phyloP scores from a whole-genome alignment of 2,329 filamentous ascomycete genomes.

The Aspergillus sp. region DNA sequence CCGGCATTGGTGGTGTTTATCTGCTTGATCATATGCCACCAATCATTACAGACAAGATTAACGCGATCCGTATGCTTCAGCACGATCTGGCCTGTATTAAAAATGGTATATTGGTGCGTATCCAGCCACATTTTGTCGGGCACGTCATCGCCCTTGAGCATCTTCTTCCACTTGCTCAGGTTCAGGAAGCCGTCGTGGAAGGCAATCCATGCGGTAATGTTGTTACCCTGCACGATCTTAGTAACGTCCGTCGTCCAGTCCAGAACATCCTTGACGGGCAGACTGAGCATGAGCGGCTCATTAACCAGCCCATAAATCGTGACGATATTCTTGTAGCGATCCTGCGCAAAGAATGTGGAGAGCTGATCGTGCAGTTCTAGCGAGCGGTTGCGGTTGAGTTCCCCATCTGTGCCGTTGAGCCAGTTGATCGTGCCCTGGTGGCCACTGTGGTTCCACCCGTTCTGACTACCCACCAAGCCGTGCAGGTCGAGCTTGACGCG shows the following conservation, averaged over 20 bases:
- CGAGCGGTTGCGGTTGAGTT: slow-evolving; percentile 67
- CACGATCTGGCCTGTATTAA: slow-evolving; percentile 80
- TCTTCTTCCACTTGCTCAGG: slow-evolving; percentile 79
- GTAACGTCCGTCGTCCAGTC: slow-evolving; percentile 72
- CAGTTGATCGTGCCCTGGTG: slow-evolving; percentile 71
- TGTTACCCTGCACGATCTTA: slow-evolving; percentile 64
- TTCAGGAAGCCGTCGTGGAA: slow-evolving; percentile 96
- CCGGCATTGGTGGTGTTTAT: slow-evolving; percentile 67
- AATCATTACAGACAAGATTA: slow-evolving; percentile 76
- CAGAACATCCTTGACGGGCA: slow-evolving; percentile 60
- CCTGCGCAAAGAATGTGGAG: slow-evolving; percentile 85
- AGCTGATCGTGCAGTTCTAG: slow-evolving; percentile 81
- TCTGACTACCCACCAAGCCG: slow-evolving; percentile 84
- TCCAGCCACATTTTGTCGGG: slow-evolving; percentile 71
- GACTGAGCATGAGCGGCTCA: slow-evolving; percentile 76
- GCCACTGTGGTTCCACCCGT: slow-evolving; percentile 96
- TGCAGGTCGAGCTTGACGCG: slow-evolving; percentile 91
- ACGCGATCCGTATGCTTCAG: slow-evolving; percentile 77
- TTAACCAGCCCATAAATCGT: slow-evolving; percentile 91
- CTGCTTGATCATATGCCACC: slow-evolving; percentile 68
- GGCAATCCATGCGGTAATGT: slow-evolving; percentile 62
- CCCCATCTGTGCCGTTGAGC: slow-evolving; percentile 83
- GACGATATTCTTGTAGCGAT: slow-evolving; percentile 84
- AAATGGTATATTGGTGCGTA: slow-evolving; percentile 97
- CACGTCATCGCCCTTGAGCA: slow-evolving; percentile 55